phyloP scores from a whole-genome alignment of 768 basidiomycete species.

The Pulveroboletus sp. region DNA sequence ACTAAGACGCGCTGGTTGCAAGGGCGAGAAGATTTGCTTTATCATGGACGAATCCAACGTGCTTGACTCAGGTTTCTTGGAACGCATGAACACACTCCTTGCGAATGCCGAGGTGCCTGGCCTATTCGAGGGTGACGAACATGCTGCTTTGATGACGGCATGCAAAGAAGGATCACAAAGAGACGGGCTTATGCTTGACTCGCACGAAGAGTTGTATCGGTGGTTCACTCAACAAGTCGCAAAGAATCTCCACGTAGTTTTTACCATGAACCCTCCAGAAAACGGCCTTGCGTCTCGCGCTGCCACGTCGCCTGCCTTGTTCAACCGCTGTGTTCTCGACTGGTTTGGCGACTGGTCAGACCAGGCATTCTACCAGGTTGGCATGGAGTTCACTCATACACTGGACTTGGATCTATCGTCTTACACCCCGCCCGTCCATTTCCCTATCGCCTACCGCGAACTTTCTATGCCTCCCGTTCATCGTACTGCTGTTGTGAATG shows the following conservation, averaged over 20 bases:
- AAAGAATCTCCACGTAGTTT: constrained; percentile 96
- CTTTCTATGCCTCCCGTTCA: constrained; percentile 86
- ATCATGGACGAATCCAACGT: constrained; percentile 99
- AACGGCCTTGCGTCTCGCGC: constrained; percentile 94
- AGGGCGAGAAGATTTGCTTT: constrained; percentile 99
- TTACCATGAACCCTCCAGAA: constrained; percentile 98
- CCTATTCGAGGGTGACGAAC: constrained; percentile 99
- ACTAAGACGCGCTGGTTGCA: constrained; percentile 93
- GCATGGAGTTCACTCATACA: constrained; percentile 91
- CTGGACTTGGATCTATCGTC: constrained; percentile 88
- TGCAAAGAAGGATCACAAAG: constrained; percentile 99
- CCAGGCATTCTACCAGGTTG: constrained; percentile 97
- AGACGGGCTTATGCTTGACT: constrained; percentile 97
- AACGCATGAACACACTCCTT: constrained; percentile 99
- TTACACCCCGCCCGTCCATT: constrained; percentile 75
- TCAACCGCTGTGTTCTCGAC: constrained; percentile 98
- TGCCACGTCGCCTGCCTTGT: constrained; percentile 95
- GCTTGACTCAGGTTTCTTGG: constrained; percentile 96
- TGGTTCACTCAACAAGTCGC: constrained; percentile 99
- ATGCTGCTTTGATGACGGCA: constrained; percentile 96
- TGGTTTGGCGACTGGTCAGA: constrained; percentile 99
- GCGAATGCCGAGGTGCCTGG: constrained; percentile 99
- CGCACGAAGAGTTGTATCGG: constrained; percentile 93
- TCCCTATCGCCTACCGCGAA: constrained; percentile 87
- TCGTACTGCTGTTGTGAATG: constrained; percentile 89